Evolutionary conservation across 768 basidiomycete genomes (phyloP).

Genomic region (Leccinum aurantiacum): DNA sequence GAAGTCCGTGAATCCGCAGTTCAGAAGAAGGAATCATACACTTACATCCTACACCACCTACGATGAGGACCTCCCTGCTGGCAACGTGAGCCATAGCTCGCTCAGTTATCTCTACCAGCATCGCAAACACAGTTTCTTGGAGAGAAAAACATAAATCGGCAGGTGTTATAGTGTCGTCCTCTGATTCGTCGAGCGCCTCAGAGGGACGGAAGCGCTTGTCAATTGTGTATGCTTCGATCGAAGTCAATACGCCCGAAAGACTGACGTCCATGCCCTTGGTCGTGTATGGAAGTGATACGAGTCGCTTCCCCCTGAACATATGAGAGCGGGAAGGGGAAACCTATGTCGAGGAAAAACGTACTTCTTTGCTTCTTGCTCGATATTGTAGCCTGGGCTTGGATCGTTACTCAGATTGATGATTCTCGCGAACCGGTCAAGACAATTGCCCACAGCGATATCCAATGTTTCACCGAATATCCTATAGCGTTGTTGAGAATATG

Average conservation of each 20-base stretch:
- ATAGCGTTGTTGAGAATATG: constrained; percentile 96
- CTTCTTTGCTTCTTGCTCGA: constrained; percentile 94
- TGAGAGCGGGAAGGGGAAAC: constrained; percentile 5
- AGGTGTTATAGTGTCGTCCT: constrained; percentile 79
- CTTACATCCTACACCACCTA: constrained; percentile 99
- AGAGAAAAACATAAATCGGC: constrained; percentile 97
- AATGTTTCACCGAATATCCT: constrained; percentile 98
- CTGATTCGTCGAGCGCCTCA: constrained; percentile 33
- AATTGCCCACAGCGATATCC: constrained; percentile 99
- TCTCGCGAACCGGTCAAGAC: constrained; percentile 94
- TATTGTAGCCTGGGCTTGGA: constrained; percentile 95
- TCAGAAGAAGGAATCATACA: constrained; percentile 13
- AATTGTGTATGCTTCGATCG: constrained; percentile 81
- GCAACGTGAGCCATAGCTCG: constrained; percentile 99
- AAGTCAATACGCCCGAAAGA: constrained; percentile 89
- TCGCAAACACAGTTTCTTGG: constrained; percentile 95
- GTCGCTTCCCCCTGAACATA: constrained; percentile 67
- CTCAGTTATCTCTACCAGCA: constrained; percentile 99
- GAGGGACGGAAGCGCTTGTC: constrained; percentile 80
- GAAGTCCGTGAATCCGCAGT: not conserved
- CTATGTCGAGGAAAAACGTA: constrained; percentile 30
- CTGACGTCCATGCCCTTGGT: constrained; percentile 99
- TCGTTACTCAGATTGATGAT: constrained; percentile 95
- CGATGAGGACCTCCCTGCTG: constrained; percentile 93
- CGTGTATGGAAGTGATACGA: constrained; percentile 86